A percentile compares a stretch with the other conserved stretches of the same genome.
Evolutionary conservation across 305 asterid species (phyloP).

Genomic region (Lippia alba): DNA sequence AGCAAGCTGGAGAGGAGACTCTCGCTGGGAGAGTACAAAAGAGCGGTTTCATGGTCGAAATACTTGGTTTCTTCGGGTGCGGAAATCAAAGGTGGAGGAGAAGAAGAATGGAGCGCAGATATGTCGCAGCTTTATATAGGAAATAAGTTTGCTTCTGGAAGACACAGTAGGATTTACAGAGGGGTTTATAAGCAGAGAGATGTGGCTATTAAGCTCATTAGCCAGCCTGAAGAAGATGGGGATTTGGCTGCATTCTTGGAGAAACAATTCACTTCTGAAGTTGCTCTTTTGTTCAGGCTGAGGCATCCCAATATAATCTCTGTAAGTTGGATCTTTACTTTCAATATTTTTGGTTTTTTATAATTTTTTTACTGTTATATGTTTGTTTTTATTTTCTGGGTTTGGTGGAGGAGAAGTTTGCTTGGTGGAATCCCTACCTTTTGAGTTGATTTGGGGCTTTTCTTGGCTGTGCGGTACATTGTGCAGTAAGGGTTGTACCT

Average conservation of each 20-base stretch:
- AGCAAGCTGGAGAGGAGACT: constrained; percentile 89
- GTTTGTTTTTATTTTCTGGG: neutral
- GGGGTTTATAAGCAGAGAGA: constrained; percentile 86
- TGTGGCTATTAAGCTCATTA: constrained; percentile 89
- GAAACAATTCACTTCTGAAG: constrained; percentile 89
- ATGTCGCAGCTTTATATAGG: constrained; percentile 93
- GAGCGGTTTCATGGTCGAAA: constrained; percentile 96
- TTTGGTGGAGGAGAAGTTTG: neutral
- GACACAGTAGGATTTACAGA: constrained; percentile 91
- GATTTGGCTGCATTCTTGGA: constrained; percentile 86
- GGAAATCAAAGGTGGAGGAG: constrained; percentile 73
- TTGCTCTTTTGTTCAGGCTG: constrained; percentile 77
- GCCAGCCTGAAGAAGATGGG: constrained; percentile 93
- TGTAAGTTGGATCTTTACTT: constrained; percentile 53
- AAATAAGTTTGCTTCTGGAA: constrained; percentile 88
- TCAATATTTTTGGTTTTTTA: too few species aligned
- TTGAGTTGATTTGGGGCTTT: constrained; percentile 3
- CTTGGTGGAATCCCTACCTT: neutral
- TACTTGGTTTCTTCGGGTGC: constrained; percentile 87
- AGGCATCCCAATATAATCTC: constrained; percentile 91
- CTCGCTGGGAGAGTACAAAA: constrained; percentile 83
- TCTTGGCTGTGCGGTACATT: constrained; percentile 16
- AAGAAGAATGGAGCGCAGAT: constrained; percentile 93
- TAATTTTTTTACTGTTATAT: neutral
- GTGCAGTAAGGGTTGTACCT: constrained; percentile 30